phyloP scores from a whole-genome alignment of 164 flowering plant species.

The Macadamia tetraphylla region DNA sequence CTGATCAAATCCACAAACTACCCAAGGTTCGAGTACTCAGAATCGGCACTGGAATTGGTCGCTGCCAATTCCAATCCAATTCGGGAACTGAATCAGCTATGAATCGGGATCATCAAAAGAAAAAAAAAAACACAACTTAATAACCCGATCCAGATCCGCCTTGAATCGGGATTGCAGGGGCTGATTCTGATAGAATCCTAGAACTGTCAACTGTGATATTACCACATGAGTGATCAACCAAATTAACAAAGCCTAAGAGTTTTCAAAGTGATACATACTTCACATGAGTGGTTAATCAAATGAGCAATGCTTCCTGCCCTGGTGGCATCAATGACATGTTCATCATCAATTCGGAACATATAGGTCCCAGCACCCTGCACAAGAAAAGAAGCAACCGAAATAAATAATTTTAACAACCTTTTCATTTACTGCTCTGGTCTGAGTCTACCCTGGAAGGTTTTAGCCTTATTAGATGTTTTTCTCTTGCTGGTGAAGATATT shows the following conservation, averaged over 20 bases:
- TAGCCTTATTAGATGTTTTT: neutral
- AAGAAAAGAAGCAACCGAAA: constrained; percentile 2
- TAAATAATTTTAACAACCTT: constrained; percentile 1
- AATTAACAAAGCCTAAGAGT: neutral
- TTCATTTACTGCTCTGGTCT: neutral
- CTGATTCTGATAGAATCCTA: no score
- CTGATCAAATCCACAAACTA: no score
- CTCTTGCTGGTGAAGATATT: no score
- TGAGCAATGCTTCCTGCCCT: constrained; percentile 98
- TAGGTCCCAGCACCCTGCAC: constrained; percentile 99
- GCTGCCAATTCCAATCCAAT: no score
- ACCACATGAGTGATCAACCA: neutral
- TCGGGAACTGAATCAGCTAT: no score
- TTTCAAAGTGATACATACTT: constrained; percentile 36
- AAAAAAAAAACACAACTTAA: no score
- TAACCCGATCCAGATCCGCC: no score
- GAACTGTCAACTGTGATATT: no score
- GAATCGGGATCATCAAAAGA: no score
- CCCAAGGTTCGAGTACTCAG: no score
- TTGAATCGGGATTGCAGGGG: no score
- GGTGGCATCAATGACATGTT: constrained; percentile 97
- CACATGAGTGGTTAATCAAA: constrained; percentile 95
- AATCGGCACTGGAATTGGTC: no score
- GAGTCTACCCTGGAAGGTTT: neutral
- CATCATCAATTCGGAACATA: constrained; percentile 91